phyloP scores from a whole-genome alignment of 306 rosid genomes.

The Casuarina glauca region DNA sequence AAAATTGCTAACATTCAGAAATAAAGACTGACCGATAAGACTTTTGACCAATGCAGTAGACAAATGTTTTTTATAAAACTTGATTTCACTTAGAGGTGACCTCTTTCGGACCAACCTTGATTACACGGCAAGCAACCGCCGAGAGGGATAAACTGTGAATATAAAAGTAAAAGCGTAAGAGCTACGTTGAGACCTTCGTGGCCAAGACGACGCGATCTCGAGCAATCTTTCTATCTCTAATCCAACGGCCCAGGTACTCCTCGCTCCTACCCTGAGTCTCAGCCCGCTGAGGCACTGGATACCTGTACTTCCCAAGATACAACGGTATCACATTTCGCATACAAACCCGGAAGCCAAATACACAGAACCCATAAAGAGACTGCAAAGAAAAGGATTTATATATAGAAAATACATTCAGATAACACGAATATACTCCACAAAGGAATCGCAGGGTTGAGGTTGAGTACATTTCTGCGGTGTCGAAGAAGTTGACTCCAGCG shows the following conservation, averaged over 20 bases:
- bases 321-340: not conserved
- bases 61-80: not conserved
- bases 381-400: not conserved
- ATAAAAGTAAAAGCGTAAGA: not conserved
- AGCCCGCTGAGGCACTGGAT: slow-evolving; percentile 87
- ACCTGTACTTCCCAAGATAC: slow-evolving; percentile 40
- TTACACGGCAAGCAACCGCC: too few species aligned
- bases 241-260: slow-evolving; percentile 85
- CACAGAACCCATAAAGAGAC: not conserved
- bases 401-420: not conserved
- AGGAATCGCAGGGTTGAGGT: not conserved
- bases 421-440: not conserved
- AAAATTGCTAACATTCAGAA: not conserved
- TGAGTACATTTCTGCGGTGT: slow-evolving; percentile 82
- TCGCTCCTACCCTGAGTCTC: slow-evolving; percentile 80
- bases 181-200: slow-evolving; percentile 57
- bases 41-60: not conserved
- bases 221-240: slow-evolving; percentile 51
- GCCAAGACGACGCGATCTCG: slow-evolving; percentile 65
- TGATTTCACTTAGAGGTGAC: not conserved
- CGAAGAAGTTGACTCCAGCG: slow-evolving; percentile 85
- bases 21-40: not conserved
- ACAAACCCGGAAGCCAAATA: not conserved
- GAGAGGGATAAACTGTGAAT: not conserved
- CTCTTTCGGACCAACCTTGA: not conserved